Evolutionary conservation across 306 rosid species (phyloP).

Genomic region (Sphenostylis stenocarpa): DNA sequence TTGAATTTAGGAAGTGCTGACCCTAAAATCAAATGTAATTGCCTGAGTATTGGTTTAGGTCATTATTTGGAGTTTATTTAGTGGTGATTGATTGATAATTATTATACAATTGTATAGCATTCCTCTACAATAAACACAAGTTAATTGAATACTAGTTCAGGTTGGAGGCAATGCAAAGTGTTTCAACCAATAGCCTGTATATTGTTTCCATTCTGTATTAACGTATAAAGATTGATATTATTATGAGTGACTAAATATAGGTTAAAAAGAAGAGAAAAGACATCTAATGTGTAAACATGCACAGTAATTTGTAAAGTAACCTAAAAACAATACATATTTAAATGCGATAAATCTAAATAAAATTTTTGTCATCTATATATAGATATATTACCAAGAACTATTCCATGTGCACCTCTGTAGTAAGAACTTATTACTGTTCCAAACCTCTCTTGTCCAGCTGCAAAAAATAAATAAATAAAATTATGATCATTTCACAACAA

Average conservation of each 20-base stretch:
- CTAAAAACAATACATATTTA: neutral
- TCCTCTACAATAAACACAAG: neutral
- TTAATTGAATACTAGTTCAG: neutral
- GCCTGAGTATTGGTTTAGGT: neutral
- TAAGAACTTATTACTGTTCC: conserved; percentile 89
- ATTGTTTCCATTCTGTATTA: neutral
- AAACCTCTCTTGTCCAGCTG: conserved; percentile 99
- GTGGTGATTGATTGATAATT: neutral
- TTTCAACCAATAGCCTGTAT: neutral
- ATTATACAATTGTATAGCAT: neutral
- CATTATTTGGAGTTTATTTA: neutral
- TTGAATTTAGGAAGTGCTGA: neutral
- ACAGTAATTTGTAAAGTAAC: neutral
- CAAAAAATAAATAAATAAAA: conserved; percentile 22
- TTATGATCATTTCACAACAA: neutral
- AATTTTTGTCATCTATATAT: neutral
- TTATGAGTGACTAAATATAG: neutral
- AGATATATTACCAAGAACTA: conserved; percentile 73
- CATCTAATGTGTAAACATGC: neutral
- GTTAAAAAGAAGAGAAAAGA: neutral
- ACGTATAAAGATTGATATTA: neutral
- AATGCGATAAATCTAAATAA: neutral
- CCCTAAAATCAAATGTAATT: neutral
- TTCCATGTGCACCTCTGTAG: conserved; percentile 97
- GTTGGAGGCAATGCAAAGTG: neutral